A percentile compares a stretch with the other conserved stretches of the same genome.
These are phyloP conservation scores for Fraxinus velutina DNA, from an alignment of 305 asterid genomes.

Conservation along the genomic window DNA sequence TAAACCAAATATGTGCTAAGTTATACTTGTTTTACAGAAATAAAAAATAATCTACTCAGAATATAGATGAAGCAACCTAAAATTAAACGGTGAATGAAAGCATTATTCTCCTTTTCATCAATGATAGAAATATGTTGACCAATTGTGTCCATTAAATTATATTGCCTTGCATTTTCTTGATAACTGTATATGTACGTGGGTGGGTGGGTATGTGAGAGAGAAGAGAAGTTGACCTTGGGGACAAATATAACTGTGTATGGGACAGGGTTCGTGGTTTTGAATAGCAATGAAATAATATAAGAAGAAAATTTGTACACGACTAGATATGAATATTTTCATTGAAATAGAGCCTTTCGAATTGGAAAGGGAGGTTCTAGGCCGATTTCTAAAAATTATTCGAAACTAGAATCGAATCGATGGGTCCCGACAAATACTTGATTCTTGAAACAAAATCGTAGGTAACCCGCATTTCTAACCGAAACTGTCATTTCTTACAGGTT, in stretches of 20 bases:
- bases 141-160: neutral
- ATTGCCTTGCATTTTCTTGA: neutral
- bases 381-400: neutral
- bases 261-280: conserved; percentile 13
- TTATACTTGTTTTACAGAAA: too few species aligned
- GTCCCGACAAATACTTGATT: neutral
- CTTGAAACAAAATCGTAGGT: neutral
- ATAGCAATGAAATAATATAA: neutral
- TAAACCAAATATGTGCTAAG: neutral
- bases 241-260: conserved; percentile 19
- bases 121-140: neutral
- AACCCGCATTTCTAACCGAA: neutral
- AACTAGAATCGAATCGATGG: neutral
- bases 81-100: neutral
- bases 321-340: neutral
- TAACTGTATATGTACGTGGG: neutral
- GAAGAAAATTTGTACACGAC: neutral
- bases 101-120: neutral
- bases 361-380: neutral
- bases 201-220: neutral
- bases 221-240: neutral
- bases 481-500: neutral
- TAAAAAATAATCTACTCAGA: neutral
- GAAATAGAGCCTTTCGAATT: neutral
- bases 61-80: neutral